Evolutionary conservation across 1,284 basidiomycete genomes (phyloP).

Genomic region (Prillingera fragicola): DNA sequence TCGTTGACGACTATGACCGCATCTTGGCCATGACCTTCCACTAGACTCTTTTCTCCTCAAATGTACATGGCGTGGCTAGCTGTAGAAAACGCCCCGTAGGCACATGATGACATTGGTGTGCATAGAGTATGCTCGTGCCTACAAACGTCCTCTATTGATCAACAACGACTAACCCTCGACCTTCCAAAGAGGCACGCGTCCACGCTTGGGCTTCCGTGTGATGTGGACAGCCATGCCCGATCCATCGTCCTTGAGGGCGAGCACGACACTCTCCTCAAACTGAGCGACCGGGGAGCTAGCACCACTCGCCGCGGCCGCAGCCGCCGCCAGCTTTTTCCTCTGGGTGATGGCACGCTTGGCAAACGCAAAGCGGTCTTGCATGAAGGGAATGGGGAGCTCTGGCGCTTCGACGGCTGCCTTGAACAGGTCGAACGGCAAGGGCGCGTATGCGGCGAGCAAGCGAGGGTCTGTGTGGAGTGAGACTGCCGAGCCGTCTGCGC

Average conservation of each 20-base stretch:
- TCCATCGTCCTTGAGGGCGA: slow-evolving; percentile 66
- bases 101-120: too few species aligned
- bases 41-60: too few species aligned
- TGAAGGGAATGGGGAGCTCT: slow-evolving; percentile 50
- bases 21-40: slow-evolving; percentile 57
- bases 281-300: slow-evolving; percentile 54
- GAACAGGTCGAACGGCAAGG: slow-evolving; percentile 45
- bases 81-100: too few species aligned
- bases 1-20: slow-evolving; percentile 77
- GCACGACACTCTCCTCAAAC: slow-evolving; percentile 67
- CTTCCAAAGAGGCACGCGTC: slow-evolving; percentile 73
- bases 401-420: slow-evolving; percentile 40
- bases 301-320: slow-evolving; percentile 52
- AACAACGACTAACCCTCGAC: slow-evolving; percentile 61
- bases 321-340: slow-evolving; percentile 61
- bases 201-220: slow-evolving; percentile 67
- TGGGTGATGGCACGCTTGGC: slow-evolving; percentile 78
- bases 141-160: too few species aligned
- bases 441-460: slow-evolving; percentile 43
- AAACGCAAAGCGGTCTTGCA: slow-evolving; percentile 79
- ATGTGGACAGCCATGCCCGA: slow-evolving; percentile 73
- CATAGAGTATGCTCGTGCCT: too few species aligned
- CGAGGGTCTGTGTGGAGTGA: slow-evolving; percentile 17
- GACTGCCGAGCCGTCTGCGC: background rate
- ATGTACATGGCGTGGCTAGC: too few species aligned